A percentile compares a stretch with the other conserved stretches of the same genome.
phyloP scores from a whole-genome alignment of 2,329 filamentous ascomycete genomes.

The Aulographum hederae region DNA sequence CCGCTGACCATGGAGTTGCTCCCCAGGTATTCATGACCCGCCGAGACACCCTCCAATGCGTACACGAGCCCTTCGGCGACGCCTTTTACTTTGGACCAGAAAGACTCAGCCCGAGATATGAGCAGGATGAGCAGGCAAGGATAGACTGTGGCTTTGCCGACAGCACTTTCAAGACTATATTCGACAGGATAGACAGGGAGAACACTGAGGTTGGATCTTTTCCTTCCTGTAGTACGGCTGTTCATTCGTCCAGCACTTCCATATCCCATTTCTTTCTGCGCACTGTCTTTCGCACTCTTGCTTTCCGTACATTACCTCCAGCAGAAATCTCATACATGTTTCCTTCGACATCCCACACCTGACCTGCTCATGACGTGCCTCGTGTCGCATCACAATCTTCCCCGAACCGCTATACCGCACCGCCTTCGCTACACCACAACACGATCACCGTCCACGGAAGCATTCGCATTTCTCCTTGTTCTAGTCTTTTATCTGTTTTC shows the following conservation, averaged over 20 bases:
- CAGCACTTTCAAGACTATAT: constrained; percentile 58
- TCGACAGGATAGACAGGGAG: constrained; percentile 57
- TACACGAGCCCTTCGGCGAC: constrained; percentile 94
- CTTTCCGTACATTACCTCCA: constrained; percentile 6
- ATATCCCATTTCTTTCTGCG: constrained; percentile 2
- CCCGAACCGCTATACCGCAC: too few species aligned
- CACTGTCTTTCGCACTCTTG: constrained; percentile 1
- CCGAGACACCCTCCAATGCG: constrained; percentile 58
- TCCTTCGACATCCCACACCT: constrained; percentile 5
- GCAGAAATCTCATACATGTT: not conserved
- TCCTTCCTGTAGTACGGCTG: constrained; percentile 12
- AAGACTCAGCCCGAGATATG: constrained; percentile 62
- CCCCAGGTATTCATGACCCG: constrained; percentile 79
- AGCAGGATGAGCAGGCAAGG: constrained; percentile 40
- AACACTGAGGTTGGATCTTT: constrained; percentile 48
- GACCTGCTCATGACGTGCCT: too few species aligned
- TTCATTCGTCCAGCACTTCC: constrained; percentile 3
- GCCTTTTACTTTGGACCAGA: constrained; percentile 94
- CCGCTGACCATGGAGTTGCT: not conserved
- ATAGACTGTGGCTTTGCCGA: constrained; percentile 45
- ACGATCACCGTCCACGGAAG: too few species aligned
- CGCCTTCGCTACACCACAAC: too few species aligned
- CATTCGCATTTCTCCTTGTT: too few species aligned
- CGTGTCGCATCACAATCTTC: too few species aligned
- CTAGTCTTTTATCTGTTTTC: not conserved